phyloP scores from a whole-genome alignment of 768 basidiomycete species.

The Fomitopsis serialis region DNA sequence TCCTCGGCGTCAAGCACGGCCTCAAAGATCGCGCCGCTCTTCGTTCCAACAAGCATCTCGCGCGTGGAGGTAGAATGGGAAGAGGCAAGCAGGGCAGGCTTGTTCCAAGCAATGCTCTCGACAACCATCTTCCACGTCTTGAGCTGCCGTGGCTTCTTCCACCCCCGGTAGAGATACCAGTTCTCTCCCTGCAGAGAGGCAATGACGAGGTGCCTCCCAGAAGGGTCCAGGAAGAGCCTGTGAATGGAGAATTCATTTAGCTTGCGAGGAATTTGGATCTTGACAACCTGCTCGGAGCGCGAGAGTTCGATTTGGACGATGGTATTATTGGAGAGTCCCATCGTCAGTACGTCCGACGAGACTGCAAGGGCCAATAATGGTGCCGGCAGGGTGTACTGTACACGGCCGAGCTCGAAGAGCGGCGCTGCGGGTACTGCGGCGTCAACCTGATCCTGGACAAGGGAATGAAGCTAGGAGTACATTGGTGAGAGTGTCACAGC shows the following conservation, averaged over 20 bases:
- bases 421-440: constrained; percentile 39
- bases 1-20: constrained; percentile 87
- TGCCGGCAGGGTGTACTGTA: constrained; percentile 86
- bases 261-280: constrained; percentile 72
- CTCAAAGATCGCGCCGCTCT: constrained; percentile 84
- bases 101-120: constrained; percentile 92
- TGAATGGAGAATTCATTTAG: constrained; percentile 70
- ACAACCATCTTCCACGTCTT: constrained; percentile 83
- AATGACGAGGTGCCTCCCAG: constrained; percentile 84
- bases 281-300: constrained; percentile 79
- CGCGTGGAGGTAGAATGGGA: constrained; percentile 69
- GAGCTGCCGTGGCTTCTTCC: constrained; percentile 78
- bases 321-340: constrained; percentile 72
- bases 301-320: constrained; percentile 88
- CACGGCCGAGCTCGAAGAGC: constrained; percentile 79
- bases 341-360: constrained; percentile 81
- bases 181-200: constrained; percentile 88
- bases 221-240: constrained; percentile 89
- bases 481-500: neutral
- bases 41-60: constrained; percentile 82
- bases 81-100: constrained; percentile 54
- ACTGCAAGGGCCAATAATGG: constrained; percentile 79
- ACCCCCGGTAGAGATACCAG: constrained; percentile 80
- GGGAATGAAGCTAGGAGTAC: neutral
- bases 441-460: constrained; percentile 9